phyloP scores from a whole-genome alignment of 2,329 filamentous ascomycete genomes.

The Penicillium freii region DNA sequence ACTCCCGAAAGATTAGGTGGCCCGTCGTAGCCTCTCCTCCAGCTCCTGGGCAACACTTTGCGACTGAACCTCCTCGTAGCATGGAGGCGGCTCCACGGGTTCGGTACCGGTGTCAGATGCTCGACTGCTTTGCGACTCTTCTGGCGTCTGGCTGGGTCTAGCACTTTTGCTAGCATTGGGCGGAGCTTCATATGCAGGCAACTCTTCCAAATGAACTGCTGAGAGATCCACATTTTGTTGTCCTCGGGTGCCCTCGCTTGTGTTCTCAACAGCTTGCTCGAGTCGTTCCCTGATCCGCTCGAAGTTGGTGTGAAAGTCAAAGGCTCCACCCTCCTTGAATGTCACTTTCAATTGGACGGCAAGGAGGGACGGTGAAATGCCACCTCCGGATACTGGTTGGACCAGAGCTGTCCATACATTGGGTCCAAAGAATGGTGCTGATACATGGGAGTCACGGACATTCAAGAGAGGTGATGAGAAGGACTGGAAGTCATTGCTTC shows the following conservation, averaged over 20 bases:
- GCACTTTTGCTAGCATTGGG: conserved; percentile 32
- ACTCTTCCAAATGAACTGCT: conserved; percentile 74
- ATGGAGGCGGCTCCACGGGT: conserved; percentile 75
- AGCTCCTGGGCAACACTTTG: conserved; percentile 72
- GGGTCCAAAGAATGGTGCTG: conserved; percentile 86
- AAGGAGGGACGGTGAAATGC: conserved; percentile 70
- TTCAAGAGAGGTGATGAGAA: conserved; percentile 88
- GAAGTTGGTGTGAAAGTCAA: conserved; percentile 80
- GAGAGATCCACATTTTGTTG: conserved; percentile 55
- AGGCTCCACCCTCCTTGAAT: conserved; percentile 94
- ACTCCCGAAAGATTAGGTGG: conserved; percentile 21
- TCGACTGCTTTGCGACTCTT: conserved; percentile 20
- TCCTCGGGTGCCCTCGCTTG: conserved; percentile 41
- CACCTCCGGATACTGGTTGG: conserved; percentile 77
- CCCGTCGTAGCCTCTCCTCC: conserved; percentile 54
- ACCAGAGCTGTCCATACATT: conserved; percentile 84
- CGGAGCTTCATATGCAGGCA: conserved; percentile 79
- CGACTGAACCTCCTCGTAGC: conserved; percentile 87
- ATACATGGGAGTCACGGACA: conserved; percentile 79
- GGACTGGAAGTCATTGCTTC: conserved; percentile 70
- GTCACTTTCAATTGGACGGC: conserved; percentile 78
- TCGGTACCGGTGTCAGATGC: conserved; percentile 37
- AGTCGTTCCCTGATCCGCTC: conserved; percentile 81
- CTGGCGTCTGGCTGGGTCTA: conserved; percentile 8
- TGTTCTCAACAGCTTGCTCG: conserved; percentile 69